Evolutionary conservation across 1,284 basidiomycete genomes (phyloP).

Genomic region (Cryptococcus jaspeensis): DNA sequence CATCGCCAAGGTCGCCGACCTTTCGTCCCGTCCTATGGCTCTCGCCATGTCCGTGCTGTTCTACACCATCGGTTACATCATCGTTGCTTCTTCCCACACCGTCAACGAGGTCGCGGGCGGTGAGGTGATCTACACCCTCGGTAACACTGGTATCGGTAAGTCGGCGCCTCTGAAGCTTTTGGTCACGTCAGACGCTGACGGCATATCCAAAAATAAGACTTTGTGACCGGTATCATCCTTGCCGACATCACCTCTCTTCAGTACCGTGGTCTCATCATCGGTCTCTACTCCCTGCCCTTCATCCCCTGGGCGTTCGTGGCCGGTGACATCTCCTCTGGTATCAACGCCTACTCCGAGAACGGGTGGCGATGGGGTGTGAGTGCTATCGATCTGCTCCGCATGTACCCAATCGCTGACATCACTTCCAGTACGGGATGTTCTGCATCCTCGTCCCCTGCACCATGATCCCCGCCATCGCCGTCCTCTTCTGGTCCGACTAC

Average conservation of each 20-base stretch:
- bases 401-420: not conserved
- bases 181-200: too few relatives aligned
- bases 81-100: slow-evolving; percentile 34
- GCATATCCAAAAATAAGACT: not conserved
- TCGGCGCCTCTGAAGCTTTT: too few relatives aligned
- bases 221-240: slow-evolving; percentile 31
- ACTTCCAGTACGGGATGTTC: slow-evolving; percentile 44
- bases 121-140: slow-evolving; percentile 42
- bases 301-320: slow-evolving; percentile 52
- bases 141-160: slow-evolving; percentile 34
- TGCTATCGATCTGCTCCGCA: not conserved
- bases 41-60: slow-evolving; percentile 29
- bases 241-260: slow-evolving; percentile 74
- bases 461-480: slow-evolving; percentile 33
- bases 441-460: slow-evolving; percentile 45
- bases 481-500: slow-evolving; percentile 49
- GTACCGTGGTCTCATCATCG: slow-evolving; percentile 71
- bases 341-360: slow-evolving; percentile 53
- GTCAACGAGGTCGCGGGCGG: slow-evolving; percentile 40
- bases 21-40: slow-evolving; percentile 32
- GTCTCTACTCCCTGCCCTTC: slow-evolving; percentile 66
- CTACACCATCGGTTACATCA: slow-evolving; percentile 42
- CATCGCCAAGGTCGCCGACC: slow-evolving; percentile 43
- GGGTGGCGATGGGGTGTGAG: slow-evolving; percentile 67
- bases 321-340: slow-evolving; percentile 60